Conservation (phyloP, 164 flowering plant genomes). For the Echeveria elegans region DNA sequence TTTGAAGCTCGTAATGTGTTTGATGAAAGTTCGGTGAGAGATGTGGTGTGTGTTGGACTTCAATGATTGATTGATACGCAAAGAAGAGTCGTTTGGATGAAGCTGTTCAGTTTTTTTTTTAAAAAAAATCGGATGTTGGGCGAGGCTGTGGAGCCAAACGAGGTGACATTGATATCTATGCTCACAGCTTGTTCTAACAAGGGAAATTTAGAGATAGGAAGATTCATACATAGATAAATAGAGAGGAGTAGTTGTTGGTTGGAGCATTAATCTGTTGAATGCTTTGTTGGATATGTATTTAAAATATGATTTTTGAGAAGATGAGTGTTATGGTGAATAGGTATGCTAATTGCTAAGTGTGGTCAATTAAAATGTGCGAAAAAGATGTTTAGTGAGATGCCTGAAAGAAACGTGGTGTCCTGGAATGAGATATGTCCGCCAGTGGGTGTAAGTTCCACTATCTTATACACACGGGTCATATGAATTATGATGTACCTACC, state of each 20-base stretch:
- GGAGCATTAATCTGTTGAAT: conserved; percentile 39
- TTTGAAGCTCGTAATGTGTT: too few relatives aligned
- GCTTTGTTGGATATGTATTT: conserved; percentile 63
- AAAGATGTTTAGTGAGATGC: conserved; percentile 45
- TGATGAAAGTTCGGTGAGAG: too few relatives aligned
- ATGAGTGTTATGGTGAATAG: conserved; percentile 58
- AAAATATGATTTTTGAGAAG: conserved; percentile 54
- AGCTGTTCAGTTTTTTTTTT: conserved; percentile 41
- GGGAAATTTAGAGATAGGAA: conserved; percentile 34
- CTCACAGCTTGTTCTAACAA: conserved; percentile 50
- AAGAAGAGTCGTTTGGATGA: conserved; percentile 22
- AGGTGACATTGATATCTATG: conserved; percentile 57
- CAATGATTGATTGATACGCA: conserved; percentile 45
- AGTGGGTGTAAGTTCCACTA: too few relatives aligned
- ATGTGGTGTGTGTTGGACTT: conserved; percentile 59
- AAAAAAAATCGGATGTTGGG: conserved; percentile 29
- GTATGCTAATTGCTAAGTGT: conserved; percentile 43
- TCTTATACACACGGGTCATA: too few relatives aligned
- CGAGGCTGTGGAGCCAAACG: conserved; percentile 39
- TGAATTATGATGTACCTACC: too few relatives aligned
- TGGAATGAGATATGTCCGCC: too few relatives aligned
- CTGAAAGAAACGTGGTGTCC: too few relatives aligned
- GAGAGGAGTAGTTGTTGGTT: conserved; percentile 16
- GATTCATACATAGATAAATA: conserved; percentile 28
- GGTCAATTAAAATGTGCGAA: conserved; percentile 43